Base-by-base conservation (phyloP, 108 stramenopile genomes). In the Pseudonitzschia multistriata region DNA sequence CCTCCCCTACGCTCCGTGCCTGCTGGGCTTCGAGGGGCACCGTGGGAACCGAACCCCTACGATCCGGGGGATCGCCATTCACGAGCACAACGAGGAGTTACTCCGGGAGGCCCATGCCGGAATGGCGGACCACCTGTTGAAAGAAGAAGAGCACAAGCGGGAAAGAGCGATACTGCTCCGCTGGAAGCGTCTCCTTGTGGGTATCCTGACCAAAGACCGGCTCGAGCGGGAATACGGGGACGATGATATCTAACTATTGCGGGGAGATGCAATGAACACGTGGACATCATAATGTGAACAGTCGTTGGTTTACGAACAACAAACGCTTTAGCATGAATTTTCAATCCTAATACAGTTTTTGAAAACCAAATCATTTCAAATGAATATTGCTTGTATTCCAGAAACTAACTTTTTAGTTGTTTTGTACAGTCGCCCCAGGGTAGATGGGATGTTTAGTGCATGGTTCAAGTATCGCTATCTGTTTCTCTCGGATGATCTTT, bases 1-100 rank as follows among this genome's bases (percentile, higher is more conserved):
- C 13, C 81, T 95, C 49, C 89, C 93, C 0, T 95, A 95, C 56
- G 90, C 88, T 35, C 94, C 94, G 0, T 95, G 94, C 55, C 72
- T 95, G 72, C 29, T 88, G n/a, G 94, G 91, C 2, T 95, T 88
- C 70, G 91, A 95, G 65, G 86, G 85, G 2, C 85, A 91, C 47
- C 11, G 54, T 13, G 88, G 91, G 17, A 88, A 90, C 33, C 79
- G 90, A 15, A 87, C 79, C 4, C 90, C 94, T 11, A 85, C 68
- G 13, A 87, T 95, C 39, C 76, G 83, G 35, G 94, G 94, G 2
- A 88, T 95, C 49, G 91, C 91, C 0, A 88, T 93, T 10, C 94
- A 95, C 68, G 70, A 79, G 34, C 90, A 89, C 73, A 95, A 90
- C 73, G 88, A 76, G 19, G 80, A 68, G 17, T 63, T 95, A 29